phyloP scores from a whole-genome alignment of 1,139 yeast genomes.

The Geotrichum aggregatum region DNA sequence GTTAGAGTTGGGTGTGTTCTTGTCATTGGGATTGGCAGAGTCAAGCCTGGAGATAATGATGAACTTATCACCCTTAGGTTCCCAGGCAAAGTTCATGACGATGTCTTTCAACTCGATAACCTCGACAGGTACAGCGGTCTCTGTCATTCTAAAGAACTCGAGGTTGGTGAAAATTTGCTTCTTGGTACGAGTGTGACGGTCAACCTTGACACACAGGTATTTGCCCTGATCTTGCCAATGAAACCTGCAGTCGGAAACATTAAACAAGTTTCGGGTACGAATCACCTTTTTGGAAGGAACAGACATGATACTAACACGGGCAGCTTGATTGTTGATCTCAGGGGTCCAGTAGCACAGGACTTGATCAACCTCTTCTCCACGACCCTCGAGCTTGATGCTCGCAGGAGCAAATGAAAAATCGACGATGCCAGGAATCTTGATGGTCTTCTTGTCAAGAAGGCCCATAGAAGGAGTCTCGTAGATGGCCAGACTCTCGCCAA shows the following conservation, averaged over 20 bases:
- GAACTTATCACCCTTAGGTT: slow-evolving; percentile 86
- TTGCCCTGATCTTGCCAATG: slow-evolving; percentile 93
- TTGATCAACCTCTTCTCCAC: slow-evolving; percentile 48
- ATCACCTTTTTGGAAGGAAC: slow-evolving; percentile 77
- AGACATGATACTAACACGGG: slow-evolving; percentile 88
- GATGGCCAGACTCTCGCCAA: slow-evolving; percentile 79
- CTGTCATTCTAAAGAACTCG: slow-evolving; percentile 84
- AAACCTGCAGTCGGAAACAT: slow-evolving; percentile 85
- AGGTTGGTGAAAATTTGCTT: slow-evolving; percentile 88
- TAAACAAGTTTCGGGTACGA: slow-evolving; percentile 90
- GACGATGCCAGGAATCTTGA: slow-evolving; percentile 78
- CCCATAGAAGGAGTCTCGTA: slow-evolving; percentile 70
- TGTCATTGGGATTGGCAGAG: slow-evolving; percentile 40
- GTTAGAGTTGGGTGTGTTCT: slow-evolving; percentile 60
- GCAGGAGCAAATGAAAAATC: slow-evolving; percentile 97
- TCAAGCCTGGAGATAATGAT: slow-evolving; percentile 59
- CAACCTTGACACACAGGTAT: slow-evolving; percentile 88
- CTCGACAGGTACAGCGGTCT: slow-evolving; percentile 91
- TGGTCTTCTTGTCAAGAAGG: slow-evolving; percentile 78
- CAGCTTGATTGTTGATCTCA: slow-evolving; percentile 86
- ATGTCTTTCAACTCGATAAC: slow-evolving; percentile 89
- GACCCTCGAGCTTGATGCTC: slow-evolving; percentile 62
- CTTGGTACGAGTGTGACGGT: slow-evolving; percentile 92
- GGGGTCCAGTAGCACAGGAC: slow-evolving; percentile 95
- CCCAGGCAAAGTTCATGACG: slow-evolving; percentile 90